phyloP scores from a whole-genome alignment of 495 filamentous ascomycete genomes.

The Tuber magnatum region DNA sequence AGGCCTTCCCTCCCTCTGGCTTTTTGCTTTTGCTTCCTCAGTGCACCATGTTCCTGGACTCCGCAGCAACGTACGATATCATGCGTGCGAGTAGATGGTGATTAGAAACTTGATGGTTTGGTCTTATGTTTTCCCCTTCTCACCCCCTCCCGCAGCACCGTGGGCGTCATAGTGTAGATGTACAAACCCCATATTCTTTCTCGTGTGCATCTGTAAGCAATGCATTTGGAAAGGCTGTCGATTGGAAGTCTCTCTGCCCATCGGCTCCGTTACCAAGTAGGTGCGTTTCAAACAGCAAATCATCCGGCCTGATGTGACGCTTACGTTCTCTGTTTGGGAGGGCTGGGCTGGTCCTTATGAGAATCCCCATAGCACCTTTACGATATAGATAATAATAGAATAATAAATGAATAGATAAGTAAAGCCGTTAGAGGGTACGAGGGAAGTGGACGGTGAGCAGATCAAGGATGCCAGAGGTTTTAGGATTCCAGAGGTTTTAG shows the following conservation, averaged over 20 bases:
- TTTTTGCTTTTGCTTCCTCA: background rate
- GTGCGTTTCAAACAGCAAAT: constrained; percentile 33
- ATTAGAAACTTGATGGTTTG: background rate
- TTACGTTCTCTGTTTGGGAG: constrained; percentile 25
- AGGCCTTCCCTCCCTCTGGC: background rate
- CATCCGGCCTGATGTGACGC: constrained; percentile 24
- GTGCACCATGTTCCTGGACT: background rate
- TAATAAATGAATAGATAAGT: constrained; percentile 25
- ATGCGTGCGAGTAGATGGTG: background rate
- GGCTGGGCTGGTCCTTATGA: constrained; percentile 8
- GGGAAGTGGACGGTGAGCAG: constrained; percentile 1
- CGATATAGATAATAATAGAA: background rate
- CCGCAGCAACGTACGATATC: constrained; percentile 1
- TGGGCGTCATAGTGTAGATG: background rate
- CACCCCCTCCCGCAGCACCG: background rate
- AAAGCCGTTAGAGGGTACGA: constrained; percentile 28
- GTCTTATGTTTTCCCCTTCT: constrained; percentile 9
- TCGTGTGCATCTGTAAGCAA: background rate
- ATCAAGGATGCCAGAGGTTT: background rate
- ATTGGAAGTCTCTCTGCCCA: constrained; percentile 30
- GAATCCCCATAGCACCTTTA: background rate
- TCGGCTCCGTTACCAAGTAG: constrained; percentile 36
- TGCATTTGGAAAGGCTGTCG: constrained; percentile 28
- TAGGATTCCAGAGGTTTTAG: background rate
- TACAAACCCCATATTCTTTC: background rate